These are phyloP conservation scores for Diaporthe batatas DNA, from an alignment of 2,329 filamentous ascomycete genomes.

Conservation along the genomic window DNA sequence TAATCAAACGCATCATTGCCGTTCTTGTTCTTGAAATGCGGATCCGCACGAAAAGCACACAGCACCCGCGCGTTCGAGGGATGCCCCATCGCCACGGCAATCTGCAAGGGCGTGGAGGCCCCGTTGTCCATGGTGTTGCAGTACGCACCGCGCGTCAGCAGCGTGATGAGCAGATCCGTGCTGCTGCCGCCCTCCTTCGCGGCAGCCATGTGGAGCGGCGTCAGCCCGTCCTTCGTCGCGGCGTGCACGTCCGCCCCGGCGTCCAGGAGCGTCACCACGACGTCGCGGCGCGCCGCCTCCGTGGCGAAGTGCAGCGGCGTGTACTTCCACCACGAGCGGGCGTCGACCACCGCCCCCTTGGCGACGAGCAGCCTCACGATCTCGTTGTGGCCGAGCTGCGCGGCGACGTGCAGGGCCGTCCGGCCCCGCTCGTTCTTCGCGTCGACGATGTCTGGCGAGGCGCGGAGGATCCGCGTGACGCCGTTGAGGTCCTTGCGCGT, in stretches of 20 bases:
- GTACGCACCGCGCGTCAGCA: not conserved
- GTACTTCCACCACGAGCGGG: not conserved
- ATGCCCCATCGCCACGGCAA: not conserved
- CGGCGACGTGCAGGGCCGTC: not conserved
- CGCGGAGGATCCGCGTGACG: not conserved
- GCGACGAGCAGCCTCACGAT: constrained; percentile 12
- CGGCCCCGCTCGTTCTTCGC: not conserved
- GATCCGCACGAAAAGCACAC: constrained; percentile 7
- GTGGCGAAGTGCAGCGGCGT: constrained; percentile 8
- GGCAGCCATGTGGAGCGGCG: not conserved
- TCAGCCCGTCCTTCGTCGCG: not conserved
- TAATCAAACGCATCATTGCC: not conserved
- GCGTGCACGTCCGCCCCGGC: not conserved
- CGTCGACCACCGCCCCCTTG: not conserved
- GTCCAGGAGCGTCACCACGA: not conserved
- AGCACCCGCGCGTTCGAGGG: not conserved
- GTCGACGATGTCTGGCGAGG: not conserved
- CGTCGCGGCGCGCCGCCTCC: not conserved
- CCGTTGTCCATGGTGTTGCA: not conserved
- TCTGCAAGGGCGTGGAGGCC: not conserved
- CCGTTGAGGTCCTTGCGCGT: not conserved
- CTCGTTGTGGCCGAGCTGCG: not conserved
- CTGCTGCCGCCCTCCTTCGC: not conserved
- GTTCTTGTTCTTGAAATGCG: not conserved
- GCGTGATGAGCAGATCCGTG: not conserved